Percentiles rank a stretch among this genome's conserved stretches.
phyloP scores from a whole-genome alignment of 768 basidiomycete genomes.

The Rossbeevera mucosa region DNA sequence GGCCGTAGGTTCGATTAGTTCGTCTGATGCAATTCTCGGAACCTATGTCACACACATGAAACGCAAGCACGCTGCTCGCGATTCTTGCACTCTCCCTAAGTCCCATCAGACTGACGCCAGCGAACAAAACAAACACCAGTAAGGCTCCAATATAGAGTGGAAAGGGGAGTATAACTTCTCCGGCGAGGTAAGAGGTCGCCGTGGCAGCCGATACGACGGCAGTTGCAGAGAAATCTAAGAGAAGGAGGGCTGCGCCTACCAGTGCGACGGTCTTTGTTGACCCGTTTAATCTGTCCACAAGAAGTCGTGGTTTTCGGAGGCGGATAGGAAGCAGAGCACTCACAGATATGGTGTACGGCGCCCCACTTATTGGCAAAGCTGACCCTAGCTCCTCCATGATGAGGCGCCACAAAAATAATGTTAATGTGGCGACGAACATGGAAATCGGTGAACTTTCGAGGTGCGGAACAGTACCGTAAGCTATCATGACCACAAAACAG shows the following conservation, averaged over 20 bases:
- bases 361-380: conserved; percentile 64
- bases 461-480: not conserved
- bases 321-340: conserved; percentile 12
- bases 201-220: conserved; percentile 71
- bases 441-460: conserved; percentile 59
- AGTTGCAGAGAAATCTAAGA: conserved; percentile 70
- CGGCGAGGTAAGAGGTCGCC: conserved; percentile 60
- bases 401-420: conserved; percentile 68
- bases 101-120: conserved; percentile 51
- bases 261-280: conserved; percentile 61
- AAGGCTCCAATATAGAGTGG: conserved; percentile 48
- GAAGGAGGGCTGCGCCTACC: conserved; percentile 57
- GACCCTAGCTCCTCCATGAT: conserved; percentile 70
- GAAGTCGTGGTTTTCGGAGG: not conserved
- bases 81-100: conserved; percentile 60
- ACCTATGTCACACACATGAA: conserved; percentile 47
- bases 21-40: not conserved
- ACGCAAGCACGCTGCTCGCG: conserved; percentile 49
- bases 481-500: not conserved
- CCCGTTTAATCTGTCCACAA: conserved; percentile 47
- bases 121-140: conserved; percentile 52
- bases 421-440: conserved; percentile 55
- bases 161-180: conserved; percentile 58
- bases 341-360: conserved; percentile 69
- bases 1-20: not conserved